Percentiles rank a stretch among this genome's conserved stretches.
phyloP scores from a whole-genome alignment of 2,329 filamentous ascomycete species.

The Thermoascus crustaceus region DNA sequence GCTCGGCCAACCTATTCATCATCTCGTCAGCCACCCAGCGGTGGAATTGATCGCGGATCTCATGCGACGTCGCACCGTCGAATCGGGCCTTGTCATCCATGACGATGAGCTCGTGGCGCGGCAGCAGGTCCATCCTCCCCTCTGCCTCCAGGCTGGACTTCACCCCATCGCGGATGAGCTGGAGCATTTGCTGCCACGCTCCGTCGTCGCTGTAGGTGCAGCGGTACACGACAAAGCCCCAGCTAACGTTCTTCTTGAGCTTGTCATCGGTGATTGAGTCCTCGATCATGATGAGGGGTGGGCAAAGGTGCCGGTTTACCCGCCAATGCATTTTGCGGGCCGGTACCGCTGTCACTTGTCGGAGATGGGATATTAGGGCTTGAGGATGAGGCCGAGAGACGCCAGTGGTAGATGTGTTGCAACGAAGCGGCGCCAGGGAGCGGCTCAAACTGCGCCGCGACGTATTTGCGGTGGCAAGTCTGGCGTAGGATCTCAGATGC shows the following conservation, averaged over 20 bases:
- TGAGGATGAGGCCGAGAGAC: too few relatives aligned
- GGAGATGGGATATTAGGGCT: too few relatives aligned
- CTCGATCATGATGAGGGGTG: too few relatives aligned
- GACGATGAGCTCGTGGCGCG: slow-evolving; percentile 8
- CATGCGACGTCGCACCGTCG: slow-evolving; percentile 7
- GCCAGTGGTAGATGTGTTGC: too few relatives aligned
- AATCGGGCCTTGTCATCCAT: slow-evolving; percentile 7
- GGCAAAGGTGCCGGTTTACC: too few relatives aligned
- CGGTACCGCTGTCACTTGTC: too few relatives aligned
- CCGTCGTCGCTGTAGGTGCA: slow-evolving; percentile 10
- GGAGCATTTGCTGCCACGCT: slow-evolving; percentile 10
- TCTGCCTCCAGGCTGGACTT: neutral
- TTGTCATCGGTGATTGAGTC: neutral
- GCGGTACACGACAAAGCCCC: slow-evolving; percentile 13
- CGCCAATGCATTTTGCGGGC: too few relatives aligned
- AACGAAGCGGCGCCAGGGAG: too few relatives aligned
- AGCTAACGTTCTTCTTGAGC: slow-evolving; percentile 2
- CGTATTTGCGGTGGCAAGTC: too few relatives aligned
- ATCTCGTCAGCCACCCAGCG: slow-evolving; percentile 5
- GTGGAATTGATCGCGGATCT: slow-evolving; percentile 11
- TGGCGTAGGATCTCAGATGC: too few relatives aligned
- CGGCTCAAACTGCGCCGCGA: too few relatives aligned
- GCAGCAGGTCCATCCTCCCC: slow-evolving; percentile 5
- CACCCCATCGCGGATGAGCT: slow-evolving; percentile 5
- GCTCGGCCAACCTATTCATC: neutral